phyloP scores from a whole-genome alignment of 495 filamentous ascomycete genomes.

The Xylaria telfairii region DNA sequence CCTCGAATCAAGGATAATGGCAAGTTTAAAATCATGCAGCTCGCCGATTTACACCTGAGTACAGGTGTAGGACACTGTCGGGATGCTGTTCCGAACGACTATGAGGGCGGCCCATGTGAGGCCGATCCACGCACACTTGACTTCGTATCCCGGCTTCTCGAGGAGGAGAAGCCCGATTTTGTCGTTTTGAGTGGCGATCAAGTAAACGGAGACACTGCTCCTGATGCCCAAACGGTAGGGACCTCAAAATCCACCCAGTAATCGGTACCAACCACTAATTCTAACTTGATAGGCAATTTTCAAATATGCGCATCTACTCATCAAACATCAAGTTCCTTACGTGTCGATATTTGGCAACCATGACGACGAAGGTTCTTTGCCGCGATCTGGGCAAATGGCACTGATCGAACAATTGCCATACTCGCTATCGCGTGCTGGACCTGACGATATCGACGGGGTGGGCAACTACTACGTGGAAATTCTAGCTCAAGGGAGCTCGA shows the following conservation, averaged over 20 bases:
- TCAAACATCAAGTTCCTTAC: constrained; percentile 87
- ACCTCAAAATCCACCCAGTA: neutral
- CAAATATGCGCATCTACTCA: constrained; percentile 87
- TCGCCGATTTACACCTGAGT: constrained; percentile 88
- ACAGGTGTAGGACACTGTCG: constrained; percentile 86
- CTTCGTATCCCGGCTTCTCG: constrained; percentile 80
- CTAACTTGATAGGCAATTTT: constrained; percentile 70
- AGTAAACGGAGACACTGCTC: constrained; percentile 90
- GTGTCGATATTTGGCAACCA: constrained; percentile 97
- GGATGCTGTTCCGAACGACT: constrained; percentile 76
- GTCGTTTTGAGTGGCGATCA: constrained; percentile 93
- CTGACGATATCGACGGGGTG: constrained; percentile 82
- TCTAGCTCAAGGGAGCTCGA: constrained; percentile 74
- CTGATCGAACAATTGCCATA: constrained; percentile 87
- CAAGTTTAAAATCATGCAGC: constrained; percentile 96
- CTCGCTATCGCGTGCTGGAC: constrained; percentile 82
- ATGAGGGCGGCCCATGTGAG: constrained; percentile 79
- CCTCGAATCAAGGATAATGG: constrained; percentile 83
- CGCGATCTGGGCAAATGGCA: constrained; percentile 78
- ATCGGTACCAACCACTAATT: neutral
- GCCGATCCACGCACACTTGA: constrained; percentile 92
- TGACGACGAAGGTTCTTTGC: constrained; percentile 88
- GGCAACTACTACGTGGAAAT: constrained; percentile 96
- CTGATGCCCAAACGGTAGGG: constrained; percentile 79
- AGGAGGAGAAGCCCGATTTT: constrained; percentile 90